A percentile compares a stretch with the other conserved stretches of the same genome.
phyloP scores from a whole-genome alignment of 2,329 filamentous ascomycete species.

The Pleomassaria siparia region DNA sequence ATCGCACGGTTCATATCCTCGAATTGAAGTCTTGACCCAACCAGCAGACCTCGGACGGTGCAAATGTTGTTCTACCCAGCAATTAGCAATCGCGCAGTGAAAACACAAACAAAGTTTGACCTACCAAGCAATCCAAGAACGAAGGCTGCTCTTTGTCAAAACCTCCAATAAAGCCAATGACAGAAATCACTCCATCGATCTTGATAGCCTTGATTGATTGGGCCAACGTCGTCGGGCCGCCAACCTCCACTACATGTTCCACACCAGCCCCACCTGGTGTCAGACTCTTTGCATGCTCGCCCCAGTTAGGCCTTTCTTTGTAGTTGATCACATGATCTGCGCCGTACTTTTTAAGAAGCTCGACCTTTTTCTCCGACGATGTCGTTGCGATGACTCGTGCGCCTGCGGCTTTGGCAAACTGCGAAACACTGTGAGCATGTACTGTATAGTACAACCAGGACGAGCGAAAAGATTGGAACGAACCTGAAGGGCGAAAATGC shows the following conservation, averaged over 20 bases:
- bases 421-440: constrained; percentile 3
- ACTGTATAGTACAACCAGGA: background rate
- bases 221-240: constrained; percentile 61
- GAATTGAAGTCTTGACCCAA: constrained; percentile 58
- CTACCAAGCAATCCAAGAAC: constrained; percentile 52
- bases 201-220: constrained; percentile 55
- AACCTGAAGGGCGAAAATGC: constrained; percentile 63
- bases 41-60: constrained; percentile 60
- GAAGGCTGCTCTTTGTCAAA: constrained; percentile 51
- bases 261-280: constrained; percentile 58
- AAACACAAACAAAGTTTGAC: background rate
- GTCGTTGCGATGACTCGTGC: constrained; percentile 62
- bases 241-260: constrained; percentile 67
- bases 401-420: constrained; percentile 55
- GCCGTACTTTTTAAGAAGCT: constrained; percentile 54
- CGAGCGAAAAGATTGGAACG: background rate
- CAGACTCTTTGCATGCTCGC: constrained; percentile 53
- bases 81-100: constrained; percentile 1
- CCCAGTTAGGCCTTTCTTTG: constrained; percentile 55
- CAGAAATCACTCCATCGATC: constrained; percentile 55
- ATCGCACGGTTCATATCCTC: constrained; percentile 62
- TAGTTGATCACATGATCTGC: constrained; percentile 62
- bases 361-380: constrained; percentile 52
- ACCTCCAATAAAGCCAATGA: constrained; percentile 62
- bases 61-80: constrained; percentile 40